phyloP scores from a whole-genome alignment of 441 rosid genomes.

The Pelargonium myrrhifolium region DNA sequence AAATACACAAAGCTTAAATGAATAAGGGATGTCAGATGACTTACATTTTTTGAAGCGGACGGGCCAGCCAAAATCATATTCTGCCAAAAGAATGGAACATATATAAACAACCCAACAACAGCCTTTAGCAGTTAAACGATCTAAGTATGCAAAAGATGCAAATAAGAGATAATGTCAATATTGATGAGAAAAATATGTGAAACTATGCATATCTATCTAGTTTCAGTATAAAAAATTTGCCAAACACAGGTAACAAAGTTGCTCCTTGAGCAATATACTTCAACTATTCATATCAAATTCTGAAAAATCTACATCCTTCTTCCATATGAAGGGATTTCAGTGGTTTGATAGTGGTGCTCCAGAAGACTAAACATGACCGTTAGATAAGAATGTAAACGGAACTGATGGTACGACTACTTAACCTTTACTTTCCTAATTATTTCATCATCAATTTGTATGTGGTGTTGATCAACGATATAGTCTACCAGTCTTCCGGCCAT shows the following conservation, averaged over 20 bases:
- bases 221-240: neutral
- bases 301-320: no score
- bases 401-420: slow-evolving; percentile 8
- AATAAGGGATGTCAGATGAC: slow-evolving; percentile 14
- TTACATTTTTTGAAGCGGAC: slow-evolving; percentile 33
- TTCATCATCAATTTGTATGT: slow-evolving; percentile 67
- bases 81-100: slow-evolving; percentile 29
- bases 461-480: slow-evolving; percentile 66
- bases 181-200: slow-evolving; percentile 5
- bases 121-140: neutral
- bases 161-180: slow-evolving; percentile 9
- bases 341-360: neutral
- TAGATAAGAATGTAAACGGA: slow-evolving; percentile 7
- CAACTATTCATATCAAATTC: neutral
- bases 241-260: neutral
- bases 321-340: neutral
- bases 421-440: slow-evolving; percentile 79
- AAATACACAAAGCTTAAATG: neutral
- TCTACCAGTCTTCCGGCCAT: slow-evolving; percentile 76
- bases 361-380: neutral
- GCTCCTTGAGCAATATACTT: slow-evolving; percentile 4
- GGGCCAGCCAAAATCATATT: slow-evolving; percentile 55
- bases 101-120: neutral
- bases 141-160: neutral
- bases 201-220: neutral